A percentile compares a stretch with the other conserved stretches of the same genome.
Conservation (phyloP, 2,329 filamentous ascomycete species). For the Fonsecaea monophora region DNA sequence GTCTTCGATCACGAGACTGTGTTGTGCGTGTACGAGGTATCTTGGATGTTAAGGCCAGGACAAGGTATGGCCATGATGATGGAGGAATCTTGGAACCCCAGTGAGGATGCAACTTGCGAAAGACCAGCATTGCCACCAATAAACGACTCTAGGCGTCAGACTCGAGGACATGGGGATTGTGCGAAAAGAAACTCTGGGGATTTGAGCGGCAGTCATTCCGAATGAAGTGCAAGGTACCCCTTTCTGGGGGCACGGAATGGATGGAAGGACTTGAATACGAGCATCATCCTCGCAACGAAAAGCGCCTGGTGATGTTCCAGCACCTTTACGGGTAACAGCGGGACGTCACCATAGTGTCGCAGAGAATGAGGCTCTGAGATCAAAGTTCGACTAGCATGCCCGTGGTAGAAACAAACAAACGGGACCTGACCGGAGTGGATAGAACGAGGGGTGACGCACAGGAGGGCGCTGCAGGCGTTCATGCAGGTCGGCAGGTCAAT, state of each 20-base stretch:
- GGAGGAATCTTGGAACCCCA: neutral
- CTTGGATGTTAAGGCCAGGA: neutral
- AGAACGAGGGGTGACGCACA: constrained; percentile 1
- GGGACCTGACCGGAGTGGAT: constrained; percentile 1
- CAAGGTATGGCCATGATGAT: neutral
- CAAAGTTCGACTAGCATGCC: neutral
- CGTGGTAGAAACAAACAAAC: neutral
- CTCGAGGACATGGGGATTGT: neutral
- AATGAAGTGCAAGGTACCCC: neutral
- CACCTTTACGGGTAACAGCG: neutral
- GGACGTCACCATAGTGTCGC: neutral
- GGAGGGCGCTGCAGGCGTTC: neutral
- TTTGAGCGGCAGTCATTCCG: neutral
- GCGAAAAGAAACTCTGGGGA: neutral
- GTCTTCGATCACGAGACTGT: neutral
- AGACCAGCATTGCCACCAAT: neutral
- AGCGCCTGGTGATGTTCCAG: neutral
- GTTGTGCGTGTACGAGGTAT: neutral
- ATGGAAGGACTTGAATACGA: neutral
- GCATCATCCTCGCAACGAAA: neutral
- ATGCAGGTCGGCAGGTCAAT: constrained; percentile 4
- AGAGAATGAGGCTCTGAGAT: constrained; percentile 2
- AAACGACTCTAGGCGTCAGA: neutral
- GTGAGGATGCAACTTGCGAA: neutral
- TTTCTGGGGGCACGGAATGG: neutral